Evolutionary conservation across 371 early-diverging fungal species (phyloP).

Genomic region (Syncephalastrum sp.): DNA sequence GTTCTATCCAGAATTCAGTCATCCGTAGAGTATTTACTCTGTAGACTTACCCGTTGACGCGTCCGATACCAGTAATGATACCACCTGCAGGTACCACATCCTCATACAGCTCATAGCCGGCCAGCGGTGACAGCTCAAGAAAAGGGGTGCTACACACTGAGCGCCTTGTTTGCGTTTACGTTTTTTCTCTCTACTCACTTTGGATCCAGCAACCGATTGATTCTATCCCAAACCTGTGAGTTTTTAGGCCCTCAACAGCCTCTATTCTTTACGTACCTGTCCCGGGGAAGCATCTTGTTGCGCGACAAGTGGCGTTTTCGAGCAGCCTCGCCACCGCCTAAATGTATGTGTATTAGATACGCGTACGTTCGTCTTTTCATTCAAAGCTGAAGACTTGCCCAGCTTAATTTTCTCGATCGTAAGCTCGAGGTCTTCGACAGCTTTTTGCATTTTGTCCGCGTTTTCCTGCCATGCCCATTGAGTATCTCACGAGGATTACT

Average conservation of each 20-base stretch:
- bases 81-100: constrained; percentile 93
- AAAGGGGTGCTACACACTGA: constrained; percentile 76
- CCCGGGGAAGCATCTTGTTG: constrained; percentile 93
- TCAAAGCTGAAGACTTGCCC: constrained; percentile 48
- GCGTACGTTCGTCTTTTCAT: neutral
- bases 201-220: constrained; percentile 77
- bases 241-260: neutral
- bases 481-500: too few species aligned
- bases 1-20: constrained; percentile 40
- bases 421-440: constrained; percentile 75
- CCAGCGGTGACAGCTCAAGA: constrained; percentile 93
- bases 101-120: constrained; percentile 88
- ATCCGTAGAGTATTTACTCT: neutral
- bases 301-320: constrained; percentile 85
- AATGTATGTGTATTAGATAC: neutral
- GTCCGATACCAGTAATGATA: constrained; percentile 96
- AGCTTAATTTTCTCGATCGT: constrained; percentile 72
- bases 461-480: constrained; percentile 65
- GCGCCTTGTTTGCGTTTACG: neutral
- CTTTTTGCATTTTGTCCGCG: constrained; percentile 72
- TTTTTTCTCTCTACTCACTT: neutral
- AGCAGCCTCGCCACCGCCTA: constrained; percentile 91
- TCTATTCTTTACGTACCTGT: constrained; percentile 57
- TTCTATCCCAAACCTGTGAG: constrained; percentile 37
- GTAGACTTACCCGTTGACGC: constrained; percentile 78